These are phyloP conservation scores for Parsonsia alboflavescens DNA, from an alignment of 257 asterid species.

Conservation along the genomic window DNA sequence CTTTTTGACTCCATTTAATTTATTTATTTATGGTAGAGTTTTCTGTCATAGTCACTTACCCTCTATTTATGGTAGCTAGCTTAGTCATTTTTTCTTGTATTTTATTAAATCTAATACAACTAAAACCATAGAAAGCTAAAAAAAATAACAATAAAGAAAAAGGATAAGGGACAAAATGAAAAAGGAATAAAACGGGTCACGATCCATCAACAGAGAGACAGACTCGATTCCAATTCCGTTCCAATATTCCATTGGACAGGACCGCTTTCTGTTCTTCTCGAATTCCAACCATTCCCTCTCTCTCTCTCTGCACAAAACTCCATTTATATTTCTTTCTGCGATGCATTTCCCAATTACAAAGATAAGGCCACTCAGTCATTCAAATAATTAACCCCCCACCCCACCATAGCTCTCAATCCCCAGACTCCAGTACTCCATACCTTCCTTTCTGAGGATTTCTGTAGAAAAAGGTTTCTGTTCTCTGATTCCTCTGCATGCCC, in stretches of 20 bases:
- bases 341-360: conserved; percentile 3
- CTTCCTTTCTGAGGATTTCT: background rate
- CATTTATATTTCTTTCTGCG: conserved; percentile 10
- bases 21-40: no score
- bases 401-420: background rate
- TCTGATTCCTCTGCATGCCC: conserved; percentile 7
- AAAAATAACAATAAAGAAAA: background rate
- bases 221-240: conserved; percentile 16
- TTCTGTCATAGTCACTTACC: no score
- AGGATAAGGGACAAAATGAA: conserved; percentile 10
- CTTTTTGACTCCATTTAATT: no score
- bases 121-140: background rate
- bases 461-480: conserved; percentile 14
- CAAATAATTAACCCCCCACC: conserved; percentile 5
- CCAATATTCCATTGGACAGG: conserved; percentile 40
- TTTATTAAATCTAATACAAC: background rate
- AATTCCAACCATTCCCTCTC: conserved; percentile 44
- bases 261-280: conserved; percentile 33
- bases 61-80: no score
- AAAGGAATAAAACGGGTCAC: conserved; percentile 23
- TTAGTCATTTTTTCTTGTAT: background rate
- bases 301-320: conserved; percentile 3
- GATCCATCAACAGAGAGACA: conserved; percentile 16
- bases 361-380: background rate
- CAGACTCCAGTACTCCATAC: conserved; percentile 1